Conservation (phyloP, 2,329 filamentous ascomycete species). For the Diaporthe ampelina region DNA sequence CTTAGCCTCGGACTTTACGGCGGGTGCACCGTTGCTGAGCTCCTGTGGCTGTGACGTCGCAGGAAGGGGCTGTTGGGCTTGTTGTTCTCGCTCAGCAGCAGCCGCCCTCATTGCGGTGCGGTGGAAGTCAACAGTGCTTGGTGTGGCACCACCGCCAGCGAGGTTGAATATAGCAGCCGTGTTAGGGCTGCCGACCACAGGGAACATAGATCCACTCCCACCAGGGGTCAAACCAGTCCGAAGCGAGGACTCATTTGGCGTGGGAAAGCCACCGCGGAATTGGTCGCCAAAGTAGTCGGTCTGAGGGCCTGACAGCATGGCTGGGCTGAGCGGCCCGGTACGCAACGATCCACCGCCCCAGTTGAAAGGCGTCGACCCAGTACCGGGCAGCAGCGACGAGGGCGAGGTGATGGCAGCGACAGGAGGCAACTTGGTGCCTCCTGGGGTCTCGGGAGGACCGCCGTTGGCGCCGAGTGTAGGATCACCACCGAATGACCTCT, state of each 20-base stretch:
- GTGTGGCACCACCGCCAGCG: conserved; percentile 86
- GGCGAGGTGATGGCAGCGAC: conserved; percentile 94
- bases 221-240: conserved; percentile 93
- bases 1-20: conserved; percentile 64
- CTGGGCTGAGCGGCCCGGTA: conserved; percentile 93
- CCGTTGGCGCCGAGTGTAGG: conserved; percentile 49
- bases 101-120: conserved; percentile 89
- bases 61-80: conserved; percentile 53
- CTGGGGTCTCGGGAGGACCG: conserved; percentile 78
- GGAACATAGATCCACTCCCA: conserved; percentile 97
- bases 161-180: conserved; percentile 86
- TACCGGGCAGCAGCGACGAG: conserved; percentile 81
- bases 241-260: conserved; percentile 95
- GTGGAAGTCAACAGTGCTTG: conserved; percentile 93
- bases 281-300: conserved; percentile 92
- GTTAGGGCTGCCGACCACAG: conserved; percentile 85
- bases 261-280: conserved; percentile 87
- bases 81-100: conserved; percentile 71
- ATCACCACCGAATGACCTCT: conserved; percentile 85
- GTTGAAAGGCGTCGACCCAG: conserved; percentile 79
- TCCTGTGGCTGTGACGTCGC: conserved; percentile 70
- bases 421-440: conserved; percentile 85
- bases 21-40: conserved; percentile 54
- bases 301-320: conserved; percentile 91
- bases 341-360: conserved; percentile 89